Base-by-base conservation (phyloP, 1,284 basidiomycete species). In the Puccinia polysora region DNA sequence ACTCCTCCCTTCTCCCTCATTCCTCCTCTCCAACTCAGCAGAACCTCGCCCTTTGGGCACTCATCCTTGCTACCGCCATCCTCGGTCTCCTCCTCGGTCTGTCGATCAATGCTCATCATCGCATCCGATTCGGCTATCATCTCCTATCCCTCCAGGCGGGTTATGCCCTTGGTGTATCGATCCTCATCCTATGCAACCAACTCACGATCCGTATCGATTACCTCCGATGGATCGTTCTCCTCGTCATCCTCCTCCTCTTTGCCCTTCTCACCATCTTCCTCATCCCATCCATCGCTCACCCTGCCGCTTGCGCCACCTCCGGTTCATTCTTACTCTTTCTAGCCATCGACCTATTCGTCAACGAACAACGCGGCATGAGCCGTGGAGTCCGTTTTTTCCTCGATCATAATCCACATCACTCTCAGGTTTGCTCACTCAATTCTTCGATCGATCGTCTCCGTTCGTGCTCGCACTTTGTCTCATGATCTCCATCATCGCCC, bases 401-500 rank as follows among this genome's bases (percentile, higher is more conserved):
- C 18, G 62, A 65, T 65, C 62, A 65, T 20, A 65, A 65, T 49
- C 47, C 28, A 34, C 49, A 50, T n/a, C 62, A 65, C 28, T 18
- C 45, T 18, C 45, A 65, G 49, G 62, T 65, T 52, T 18, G 14
- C 32, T 23, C 58, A 2, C 36, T 30, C 10, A 4, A 3, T 25
- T 38, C 58, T 4, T 12, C 34, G 14, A 30, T 18, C 12, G 14
- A 4, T 34, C 20, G 50, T 30, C 5, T 30, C 2, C 52, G 14
- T 25, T 28, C n/a, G 23, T 25, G 5, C 25, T 32, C 7, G 3
- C 20, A 20, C 58, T 20, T 60, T 47, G 4, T 43, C 5, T 23
- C 6, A n/a, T 20, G 38, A 60, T 60, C 40, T 43, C 23, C 47
- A 28, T 36, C 23, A 7, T 28, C 40, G 3, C 25, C 28, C 12